Evolutionary conservation across 2,329 filamentous ascomycete genomes (phyloP), one percentile per base, ranked within the genome.

Genomic region (Trichothecium sympodiale): DNA sequence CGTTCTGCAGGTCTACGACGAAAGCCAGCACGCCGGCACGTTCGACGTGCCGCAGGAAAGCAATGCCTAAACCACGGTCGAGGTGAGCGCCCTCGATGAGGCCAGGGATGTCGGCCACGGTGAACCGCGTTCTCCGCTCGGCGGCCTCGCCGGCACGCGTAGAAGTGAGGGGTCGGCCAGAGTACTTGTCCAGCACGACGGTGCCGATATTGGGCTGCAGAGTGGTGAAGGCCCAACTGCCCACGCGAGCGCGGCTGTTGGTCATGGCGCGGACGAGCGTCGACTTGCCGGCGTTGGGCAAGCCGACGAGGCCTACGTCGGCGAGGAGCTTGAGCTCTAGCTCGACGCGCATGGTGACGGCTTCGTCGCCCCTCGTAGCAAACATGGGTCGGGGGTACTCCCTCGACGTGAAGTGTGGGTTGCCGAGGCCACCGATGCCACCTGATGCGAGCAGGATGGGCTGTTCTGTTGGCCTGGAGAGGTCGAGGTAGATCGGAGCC

Each of bases 181-280:
- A 79, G 61, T 91, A 75, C 53, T 88, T 76, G 56, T 98, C 91
- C 9, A 98, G 72, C 12, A 96, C 81, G 6, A 98, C 86, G 1
- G 91, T 98, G 34, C 91, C 91, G 37, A 98, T 93, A 47, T 94
- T 95, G 3, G 91, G 91, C 46, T 88, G 81, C 8, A 98, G 68
- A 0, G 91, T 98, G 3, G 91, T 98, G 56, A 98, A 98, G 8
- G 87, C 89, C 91, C 91, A 98, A 54, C 83, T 80, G 29, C 91
- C 91, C 20, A 98, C 78, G 28, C 91, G 76, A 2, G 91, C 85
- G 40, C 87, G 80, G 54, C 84, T 93, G 55, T 88, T 88, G 48
- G 80, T 94, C 48, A 98, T 64, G 3, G 88, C 80, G 14, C 91
- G 79, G 13, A 96, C 71, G 2, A 98, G 69, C 0, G 91, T 96